phyloP scores from a whole-genome alignment of 2,329 filamentous ascomycete species.

The Botrytis porri region DNA sequence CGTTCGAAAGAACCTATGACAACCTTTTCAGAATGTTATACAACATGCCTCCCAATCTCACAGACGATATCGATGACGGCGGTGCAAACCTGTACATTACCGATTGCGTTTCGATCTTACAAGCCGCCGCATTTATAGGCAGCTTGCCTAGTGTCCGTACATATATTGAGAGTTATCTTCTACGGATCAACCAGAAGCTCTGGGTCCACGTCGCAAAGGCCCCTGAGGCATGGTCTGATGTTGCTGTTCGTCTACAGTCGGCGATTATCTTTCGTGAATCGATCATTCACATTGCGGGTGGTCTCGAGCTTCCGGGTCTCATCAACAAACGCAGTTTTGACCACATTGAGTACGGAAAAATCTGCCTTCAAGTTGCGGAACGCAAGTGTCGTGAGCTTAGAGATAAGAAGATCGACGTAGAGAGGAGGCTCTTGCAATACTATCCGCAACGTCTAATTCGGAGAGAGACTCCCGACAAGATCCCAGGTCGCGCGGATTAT shows the following conservation, averaged over 20 bases:
- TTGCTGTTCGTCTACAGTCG: conserved; percentile 31
- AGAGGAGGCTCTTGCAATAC: conserved; percentile 28
- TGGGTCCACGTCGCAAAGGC: conserved; percentile 29
- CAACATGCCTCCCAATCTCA: conserved; percentile 25
- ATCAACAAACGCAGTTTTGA: conserved; percentile 24
- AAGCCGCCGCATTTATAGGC: conserved; percentile 27
- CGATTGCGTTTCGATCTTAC: conserved; percentile 28
- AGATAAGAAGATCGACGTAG: conserved; percentile 29
- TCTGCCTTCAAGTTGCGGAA: conserved; percentile 24
- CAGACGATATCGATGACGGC: conserved; percentile 19
- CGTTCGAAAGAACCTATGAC: conserved; percentile 32
- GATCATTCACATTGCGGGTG: conserved; percentile 33
- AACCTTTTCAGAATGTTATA: conserved; percentile 34
- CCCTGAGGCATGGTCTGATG: conserved; percentile 31
- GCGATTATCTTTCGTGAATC: conserved; percentile 35
- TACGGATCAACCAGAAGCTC: conserved; percentile 30
- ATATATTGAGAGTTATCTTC: conserved; percentile 30
- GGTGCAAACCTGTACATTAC: conserved; percentile 21
- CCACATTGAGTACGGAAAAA: neutral
- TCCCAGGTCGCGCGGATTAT: conserved; percentile 33
- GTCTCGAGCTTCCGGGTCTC: conserved; percentile 23
- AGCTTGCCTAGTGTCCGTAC: conserved; percentile 26
- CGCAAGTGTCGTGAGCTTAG: conserved; percentile 29
- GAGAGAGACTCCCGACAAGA: conserved; percentile 5
- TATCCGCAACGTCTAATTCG: conserved; percentile 31